Conservation (phyloP, 108 stramenopile genomes). For the Nitzschia sp. region DNA sequence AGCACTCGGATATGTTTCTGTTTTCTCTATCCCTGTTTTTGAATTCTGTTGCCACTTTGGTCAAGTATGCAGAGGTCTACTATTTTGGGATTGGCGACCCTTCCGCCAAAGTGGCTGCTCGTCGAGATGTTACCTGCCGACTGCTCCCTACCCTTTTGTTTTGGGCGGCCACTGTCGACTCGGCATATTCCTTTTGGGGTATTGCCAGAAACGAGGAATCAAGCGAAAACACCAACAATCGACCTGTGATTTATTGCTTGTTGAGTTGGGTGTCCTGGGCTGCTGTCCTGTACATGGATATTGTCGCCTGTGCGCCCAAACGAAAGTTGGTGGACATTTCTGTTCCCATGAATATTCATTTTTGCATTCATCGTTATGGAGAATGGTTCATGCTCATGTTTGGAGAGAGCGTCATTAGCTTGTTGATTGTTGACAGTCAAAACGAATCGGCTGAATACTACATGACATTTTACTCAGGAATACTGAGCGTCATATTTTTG, state of each 20-base stretch:
- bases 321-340: conserved; percentile 9
- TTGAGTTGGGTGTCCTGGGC: conserved; percentile 25
- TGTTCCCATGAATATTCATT: conserved; percentile 49
- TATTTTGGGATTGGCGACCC: conserved; percentile 16
- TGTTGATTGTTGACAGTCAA: conserved; percentile 45
- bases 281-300: conserved; percentile 5
- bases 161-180: conserved; percentile 22
- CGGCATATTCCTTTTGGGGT: conserved; percentile 11
- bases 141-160: conserved; percentile 13
- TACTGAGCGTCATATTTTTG: conserved; percentile 33
- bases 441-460: conserved; percentile 17
- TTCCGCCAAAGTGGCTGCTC: conserved; percentile 24
- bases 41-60: conserved; percentile 21
- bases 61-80: conserved; percentile 26
- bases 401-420: conserved; percentile 44
- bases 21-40: conserved; percentile 29
- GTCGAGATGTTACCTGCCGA: conserved; percentile 10
- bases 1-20: conserved; percentile 36
- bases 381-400: conserved; percentile 67
- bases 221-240: conserved; percentile 4
- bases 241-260: conserved; percentile 9
- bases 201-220: background rate
- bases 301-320: conserved; percentile 15
- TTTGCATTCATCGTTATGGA: conserved; percentile 50
- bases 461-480: conserved; percentile 26